Conservation (phyloP, 2,329 filamentous ascomycete species). For the Eutypa lata region DNA sequence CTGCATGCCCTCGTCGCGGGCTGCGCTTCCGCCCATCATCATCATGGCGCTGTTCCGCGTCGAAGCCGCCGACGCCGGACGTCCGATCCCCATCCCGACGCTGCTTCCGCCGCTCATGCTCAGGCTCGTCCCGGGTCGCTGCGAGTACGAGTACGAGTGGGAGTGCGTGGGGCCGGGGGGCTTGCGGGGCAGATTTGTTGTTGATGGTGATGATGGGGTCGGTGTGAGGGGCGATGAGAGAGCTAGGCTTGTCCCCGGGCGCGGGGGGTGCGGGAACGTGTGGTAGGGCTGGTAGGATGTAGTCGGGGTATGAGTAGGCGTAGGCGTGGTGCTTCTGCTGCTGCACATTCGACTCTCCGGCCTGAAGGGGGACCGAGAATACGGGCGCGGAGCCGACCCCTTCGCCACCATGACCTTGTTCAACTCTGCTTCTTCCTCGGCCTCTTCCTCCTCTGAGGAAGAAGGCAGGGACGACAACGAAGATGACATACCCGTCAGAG, state of each 20-base stretch:
- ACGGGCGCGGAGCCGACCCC: not conserved
- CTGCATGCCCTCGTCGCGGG: slow-evolving; percentile 31
- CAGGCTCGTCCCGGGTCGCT: too few relatives aligned
- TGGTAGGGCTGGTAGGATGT: not conserved
- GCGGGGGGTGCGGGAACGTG: not conserved
- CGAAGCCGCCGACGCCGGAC: slow-evolving; percentile 10
- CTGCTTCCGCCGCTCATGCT: too few relatives aligned
- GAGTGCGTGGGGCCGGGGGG: not conserved
- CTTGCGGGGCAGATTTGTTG: too few relatives aligned
- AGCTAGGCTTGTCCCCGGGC: not conserved
- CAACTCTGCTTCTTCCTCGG: not conserved
- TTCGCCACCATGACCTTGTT: not conserved
- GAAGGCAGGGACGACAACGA: too few relatives aligned
- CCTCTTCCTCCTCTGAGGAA: too few relatives aligned
- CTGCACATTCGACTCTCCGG: not conserved
- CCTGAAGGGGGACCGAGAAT: not conserved
- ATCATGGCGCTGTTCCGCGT: slow-evolving; percentile 10
- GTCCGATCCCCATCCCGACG: not conserved
- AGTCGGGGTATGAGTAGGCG: not conserved
- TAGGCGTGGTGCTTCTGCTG: not conserved
- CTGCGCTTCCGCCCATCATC: too few relatives aligned
- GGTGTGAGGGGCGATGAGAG: not conserved
- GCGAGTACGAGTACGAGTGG: not conserved
- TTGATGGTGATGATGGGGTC: not conserved
- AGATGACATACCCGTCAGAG: not conserved